phyloP scores from a whole-genome alignment of 305 asterid species.

The Ajuga reptans region DNA sequence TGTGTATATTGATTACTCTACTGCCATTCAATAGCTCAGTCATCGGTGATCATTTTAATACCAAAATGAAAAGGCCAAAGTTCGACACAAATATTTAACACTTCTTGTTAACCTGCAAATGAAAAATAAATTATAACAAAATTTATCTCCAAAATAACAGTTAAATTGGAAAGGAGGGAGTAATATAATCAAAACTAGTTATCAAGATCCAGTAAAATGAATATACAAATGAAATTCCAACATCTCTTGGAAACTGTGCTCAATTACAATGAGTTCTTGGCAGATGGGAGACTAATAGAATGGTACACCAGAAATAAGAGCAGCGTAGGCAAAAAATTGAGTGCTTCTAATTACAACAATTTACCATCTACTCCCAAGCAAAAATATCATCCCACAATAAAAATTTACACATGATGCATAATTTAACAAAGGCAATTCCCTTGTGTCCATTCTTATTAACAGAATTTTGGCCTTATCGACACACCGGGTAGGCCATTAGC shows the following conservation, averaged over 20 bases:
- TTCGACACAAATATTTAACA: too few species aligned
- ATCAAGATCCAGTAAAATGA: too few species aligned
- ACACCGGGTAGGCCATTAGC: slow-evolving; percentile 7
- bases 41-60: too few species aligned
- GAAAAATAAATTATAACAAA: too few species aligned
- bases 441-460: slow-evolving; percentile 5
- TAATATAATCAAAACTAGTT: too few species aligned
- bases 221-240: not conserved
- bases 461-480: not conserved
- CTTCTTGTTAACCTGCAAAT: too few species aligned
- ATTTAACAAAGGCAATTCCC: not conserved
- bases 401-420: not conserved
- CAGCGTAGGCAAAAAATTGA: slow-evolving; percentile 4
- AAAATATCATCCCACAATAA: not conserved
- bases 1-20: too few species aligned
- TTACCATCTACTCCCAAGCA: not conserved
- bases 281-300: not conserved
- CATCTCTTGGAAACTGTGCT: not conserved
- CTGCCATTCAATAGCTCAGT: too few species aligned
- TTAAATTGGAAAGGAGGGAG: too few species aligned
- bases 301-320: not conserved
- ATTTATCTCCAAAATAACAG: too few species aligned
- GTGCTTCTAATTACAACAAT: slow-evolving; percentile 11
- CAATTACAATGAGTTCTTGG: not conserved
- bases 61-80: too few species aligned